phyloP scores from a whole-genome alignment of 2,329 filamentous ascomycete species.

The Fusarium palustre region DNA sequence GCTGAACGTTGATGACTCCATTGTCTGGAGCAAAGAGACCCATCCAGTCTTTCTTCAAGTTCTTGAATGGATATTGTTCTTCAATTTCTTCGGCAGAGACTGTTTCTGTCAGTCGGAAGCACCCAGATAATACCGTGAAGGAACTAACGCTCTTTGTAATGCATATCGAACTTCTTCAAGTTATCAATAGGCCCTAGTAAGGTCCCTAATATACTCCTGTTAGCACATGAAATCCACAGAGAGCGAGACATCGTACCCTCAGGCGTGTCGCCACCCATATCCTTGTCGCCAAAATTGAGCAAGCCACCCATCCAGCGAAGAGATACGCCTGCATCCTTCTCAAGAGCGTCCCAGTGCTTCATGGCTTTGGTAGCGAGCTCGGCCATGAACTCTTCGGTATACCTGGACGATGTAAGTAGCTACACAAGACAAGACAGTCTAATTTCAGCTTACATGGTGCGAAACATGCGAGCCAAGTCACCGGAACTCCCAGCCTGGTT shows the following conservation, averaged over 20 bases:
- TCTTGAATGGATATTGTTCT: conserved; percentile 24
- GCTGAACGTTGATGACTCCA: conserved; percentile 28
- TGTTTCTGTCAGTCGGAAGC: not conserved
- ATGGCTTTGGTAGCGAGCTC: conserved; percentile 22
- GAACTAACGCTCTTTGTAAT: conserved; percentile 10
- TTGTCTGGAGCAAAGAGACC: conserved; percentile 28
- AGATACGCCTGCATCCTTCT: conserved; percentile 28
- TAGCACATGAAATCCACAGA: fast-evolving
- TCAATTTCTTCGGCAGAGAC: conserved; percentile 15
- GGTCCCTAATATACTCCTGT: not conserved
- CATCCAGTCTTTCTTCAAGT: not conserved
- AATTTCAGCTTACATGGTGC: conserved; percentile 7
- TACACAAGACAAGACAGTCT: no score
- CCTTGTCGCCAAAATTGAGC: conserved; percentile 35
- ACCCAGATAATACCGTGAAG: fast-evolving
- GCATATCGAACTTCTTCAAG: conserved; percentile 12
- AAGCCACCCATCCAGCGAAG: conserved; percentile 31
- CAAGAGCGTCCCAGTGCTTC: conserved; percentile 26
- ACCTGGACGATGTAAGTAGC: not conserved
- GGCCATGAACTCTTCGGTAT: conserved; percentile 34
- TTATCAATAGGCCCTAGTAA: conserved; percentile 1
- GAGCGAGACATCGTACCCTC: conserved; percentile 2
- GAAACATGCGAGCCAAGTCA: conserved; percentile 30
- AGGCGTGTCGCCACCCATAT: conserved; percentile 11
- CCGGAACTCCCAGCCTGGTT: conserved; percentile 29